Base-by-base conservation (phyloP, 768 basidiomycete genomes). In the Gymnopilus dilepis region DNA sequence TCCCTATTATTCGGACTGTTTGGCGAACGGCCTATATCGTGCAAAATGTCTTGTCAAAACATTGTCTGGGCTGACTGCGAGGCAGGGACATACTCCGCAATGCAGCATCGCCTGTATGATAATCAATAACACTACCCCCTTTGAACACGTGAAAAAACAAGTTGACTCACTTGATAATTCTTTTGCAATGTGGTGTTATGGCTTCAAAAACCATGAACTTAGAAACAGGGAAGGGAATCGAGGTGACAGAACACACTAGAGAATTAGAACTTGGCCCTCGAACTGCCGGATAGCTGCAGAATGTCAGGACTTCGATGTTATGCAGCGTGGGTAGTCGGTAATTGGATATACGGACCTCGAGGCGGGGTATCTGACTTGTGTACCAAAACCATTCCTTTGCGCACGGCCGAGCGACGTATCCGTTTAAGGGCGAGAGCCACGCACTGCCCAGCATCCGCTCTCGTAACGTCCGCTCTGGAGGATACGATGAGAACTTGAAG, bases 311-410 rank as follows among this genome's bases (percentile, higher is more conserved):
- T 5, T 52, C 19, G n/a, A n/a, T n/a, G n/a, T n/a, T 62, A 37
- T 51, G 26, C 13, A 59, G 52, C 51, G 17, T 41, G 50, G 37
- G 33, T 56, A 4, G 56, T 22, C 33, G 13, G 17, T 45, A 26
- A 34, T 24, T 60, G 50, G 11, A 53, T 31, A 30, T 21, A n/a
- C 47, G 22, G 15, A 91, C 92, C 91, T 80, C 84, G 84, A 4
- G 95, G 95, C 26, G 86, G 89, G 6, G 77, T 77, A 11, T 97
- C 95, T 2, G 87, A 84, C 73, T 89, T 93, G 59, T 87, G 86
- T 0, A 95, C 88, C 43, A 98, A 78, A 2, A 97, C 93, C 96
- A 97, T 96, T 12, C 96, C 97, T 75, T 98, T 99, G 61, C 97
- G 81, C 8, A 98, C 87, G 21, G 88, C 86, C 7, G 87, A 84